Evolutionary conservation across 306 rosid genomes (phyloP), one percentile per base, ranked within the genome.

Genomic region (Cucurbita ficifolia): DNA sequence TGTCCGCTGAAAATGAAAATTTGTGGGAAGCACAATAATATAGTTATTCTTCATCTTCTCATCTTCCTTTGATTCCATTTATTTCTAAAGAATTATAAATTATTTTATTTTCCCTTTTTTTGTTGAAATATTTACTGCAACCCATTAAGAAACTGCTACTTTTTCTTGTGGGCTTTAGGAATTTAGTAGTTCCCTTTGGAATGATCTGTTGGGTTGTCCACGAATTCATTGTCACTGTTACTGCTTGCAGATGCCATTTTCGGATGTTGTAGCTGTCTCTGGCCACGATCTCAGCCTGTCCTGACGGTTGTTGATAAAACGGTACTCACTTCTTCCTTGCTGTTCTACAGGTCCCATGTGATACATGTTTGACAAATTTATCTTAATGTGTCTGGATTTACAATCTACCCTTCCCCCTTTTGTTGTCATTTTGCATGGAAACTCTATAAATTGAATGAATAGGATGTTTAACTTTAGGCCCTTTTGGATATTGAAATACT

Each of bases 161-260:
- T 18, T 17, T 22, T 22, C 62, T 56, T 7, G 7, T 56, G n/a
- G 7, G 21, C 42, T 52, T 52, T 52, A 17, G 10, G 4, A 57
- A 57, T 57, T 62, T 38, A 5, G 36, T 59, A 24, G 63, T 13
- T 14, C 11, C 11, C 9, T 59, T 14, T 18, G 14, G 42, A 59
- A 59, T 46, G 55, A 36, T 19, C n/a, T 53, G 43, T 50, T 36
- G n/a, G 16, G 8, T 19, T 38, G 21, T 51, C 43, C 57, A 11
- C 79, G 77, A 72, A 82, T 69, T 71, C 71, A 57, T 78, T 38
- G 68, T 70, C 63, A 57, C 36, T 79, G 69, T 84, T 82, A 65
- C 77, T 81, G 78, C 76, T 83, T 82, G 90, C 94, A 92, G 97
- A 55, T 92, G 96, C 78, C 88, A 89, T 86, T 92, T 92, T 79